Evolutionary conservation across 2,329 filamentous ascomycete species (phyloP).

Genomic region (Coniella lustricola): DNA sequence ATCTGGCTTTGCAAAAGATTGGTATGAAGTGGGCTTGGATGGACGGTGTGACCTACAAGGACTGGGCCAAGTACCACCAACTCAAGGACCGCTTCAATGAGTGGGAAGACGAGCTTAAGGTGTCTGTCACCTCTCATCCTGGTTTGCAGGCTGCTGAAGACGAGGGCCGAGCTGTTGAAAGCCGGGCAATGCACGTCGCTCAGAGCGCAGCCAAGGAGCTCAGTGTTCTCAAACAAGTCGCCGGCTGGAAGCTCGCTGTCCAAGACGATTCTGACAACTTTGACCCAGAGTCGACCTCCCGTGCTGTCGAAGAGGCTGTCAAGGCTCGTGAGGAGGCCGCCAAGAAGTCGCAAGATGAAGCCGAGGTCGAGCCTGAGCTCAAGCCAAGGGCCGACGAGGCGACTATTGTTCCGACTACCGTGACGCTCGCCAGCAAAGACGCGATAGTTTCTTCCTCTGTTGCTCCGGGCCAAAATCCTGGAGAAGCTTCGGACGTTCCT

Average conservation of each 20-base stretch:
- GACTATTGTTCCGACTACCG: not conserved
- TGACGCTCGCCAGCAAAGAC: not conserved
- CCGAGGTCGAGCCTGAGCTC: constrained; percentile 21
- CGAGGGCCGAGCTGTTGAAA: constrained; percentile 53
- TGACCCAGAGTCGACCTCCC: constrained; percentile 56
- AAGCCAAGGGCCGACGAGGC: constrained; percentile 19
- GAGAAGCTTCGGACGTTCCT: constrained; percentile 5
- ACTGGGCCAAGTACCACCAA: constrained; percentile 92
- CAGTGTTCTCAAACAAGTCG: constrained; percentile 72
- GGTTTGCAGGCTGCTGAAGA: constrained; percentile 62
- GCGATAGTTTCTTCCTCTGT: constrained; percentile 14
- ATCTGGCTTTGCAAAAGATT: constrained; percentile 81
- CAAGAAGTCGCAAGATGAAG: constrained; percentile 19
- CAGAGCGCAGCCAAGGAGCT: constrained; percentile 75
- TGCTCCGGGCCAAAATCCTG: constrained; percentile 7
- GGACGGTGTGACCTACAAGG: constrained; percentile 91
- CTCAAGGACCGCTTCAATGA: constrained; percentile 75
- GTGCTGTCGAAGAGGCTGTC: constrained; percentile 41
- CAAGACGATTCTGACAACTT: constrained; percentile 74
- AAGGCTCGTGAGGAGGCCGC: constrained; percentile 29
- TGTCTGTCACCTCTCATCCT: constrained; percentile 67
- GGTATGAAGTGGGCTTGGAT: constrained; percentile 95
- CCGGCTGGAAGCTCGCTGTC: constrained; percentile 73
- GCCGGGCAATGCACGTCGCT: constrained; percentile 72
- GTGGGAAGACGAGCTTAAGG: constrained; percentile 77